Percentiles rank a stretch among this genome's conserved stretches.
Evolutionary conservation across 2,329 filamentous ascomycete species (phyloP).

Genomic region (Aspergillus fumigatiaffinis): DNA sequence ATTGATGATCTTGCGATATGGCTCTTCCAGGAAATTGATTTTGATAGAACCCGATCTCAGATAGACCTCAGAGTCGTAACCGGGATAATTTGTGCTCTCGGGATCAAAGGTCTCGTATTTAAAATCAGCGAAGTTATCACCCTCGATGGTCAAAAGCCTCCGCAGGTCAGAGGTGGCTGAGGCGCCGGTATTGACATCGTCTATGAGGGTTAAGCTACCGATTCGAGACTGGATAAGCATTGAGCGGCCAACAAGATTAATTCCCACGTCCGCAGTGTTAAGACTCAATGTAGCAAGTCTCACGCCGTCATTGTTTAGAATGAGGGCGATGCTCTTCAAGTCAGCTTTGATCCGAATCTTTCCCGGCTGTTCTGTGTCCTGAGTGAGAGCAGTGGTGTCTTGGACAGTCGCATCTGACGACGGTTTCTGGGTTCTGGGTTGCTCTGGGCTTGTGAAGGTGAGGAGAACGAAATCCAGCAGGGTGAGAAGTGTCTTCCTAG

Average conservation of each 20-base stretch:
- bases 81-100: conserved; percentile 73
- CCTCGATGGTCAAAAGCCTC: conserved; percentile 88
- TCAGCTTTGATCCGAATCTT: conserved; percentile 93
- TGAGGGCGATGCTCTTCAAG: conserved; percentile 86
- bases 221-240: conserved; percentile 85
- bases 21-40: conserved; percentile 94
- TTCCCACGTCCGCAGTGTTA: conserved; percentile 84
- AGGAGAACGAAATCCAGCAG: conserved; percentile 89
- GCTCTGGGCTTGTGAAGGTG: conserved; percentile 72
- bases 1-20: conserved; percentile 95
- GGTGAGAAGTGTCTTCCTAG: conserved; percentile 84
- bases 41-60: conserved; percentile 92
- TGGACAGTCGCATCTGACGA: conserved; percentile 28
- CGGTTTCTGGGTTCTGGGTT: conserved; percentile 37
- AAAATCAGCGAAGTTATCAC: conserved; percentile 93
- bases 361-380: conserved; percentile 46
- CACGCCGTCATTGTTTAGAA: conserved; percentile 96
- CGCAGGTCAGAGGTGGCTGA: conserved; percentile 75
- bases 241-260: conserved; percentile 79
- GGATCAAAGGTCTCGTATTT: conserved; percentile 93
- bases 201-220: conserved; percentile 81
- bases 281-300: conserved; percentile 88
- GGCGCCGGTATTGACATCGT: conserved; percentile 91
- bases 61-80: conserved; percentile 89
- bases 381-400: conserved; percentile 22